A percentile compares a stretch with the other conserved stretches of the same genome.
These are phyloP conservation scores for Physcomitrium patens DNA, from an alignment of 225 moss, liverwort and hornwort genomes.

Conservation along the genomic window DNA sequence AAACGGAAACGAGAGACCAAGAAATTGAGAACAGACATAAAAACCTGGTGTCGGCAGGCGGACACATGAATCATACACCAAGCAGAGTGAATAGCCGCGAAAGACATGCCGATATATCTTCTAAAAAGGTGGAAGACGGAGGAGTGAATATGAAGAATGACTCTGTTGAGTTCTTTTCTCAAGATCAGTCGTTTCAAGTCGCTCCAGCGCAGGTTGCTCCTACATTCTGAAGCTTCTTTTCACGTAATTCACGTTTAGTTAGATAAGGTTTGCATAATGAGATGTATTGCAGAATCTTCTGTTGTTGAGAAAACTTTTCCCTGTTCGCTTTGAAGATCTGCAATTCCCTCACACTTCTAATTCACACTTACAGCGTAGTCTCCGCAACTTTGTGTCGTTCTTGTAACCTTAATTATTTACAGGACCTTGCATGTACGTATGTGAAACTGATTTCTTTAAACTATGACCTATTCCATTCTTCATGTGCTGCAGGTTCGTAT, in stretches of 20 bases:
- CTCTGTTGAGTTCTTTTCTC: conserved; percentile 49
- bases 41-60: conserved; percentile 9
- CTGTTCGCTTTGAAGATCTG: conserved; percentile 8
- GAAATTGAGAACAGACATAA: conserved; percentile 26
- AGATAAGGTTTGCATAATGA: background rate
- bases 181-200: conserved; percentile 55
- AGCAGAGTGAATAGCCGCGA: conserved; percentile 18
- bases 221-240: background rate
- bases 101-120: conserved; percentile 29
- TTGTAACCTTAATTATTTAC: background rate
- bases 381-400: background rate
- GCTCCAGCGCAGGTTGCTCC: conserved; percentile 48
- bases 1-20: conserved; percentile 31
- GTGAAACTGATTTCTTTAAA: conserved; percentile 9
- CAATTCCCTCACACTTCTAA: background rate
- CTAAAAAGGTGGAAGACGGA: conserved; percentile 22
- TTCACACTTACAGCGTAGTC: conserved; percentile 16
- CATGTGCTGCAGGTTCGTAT: conserved; percentile 40
- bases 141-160: conserved; percentile 32
- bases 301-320: background rate
- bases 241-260: background rate
- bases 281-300: conserved; percentile 9
- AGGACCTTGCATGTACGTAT: conserved; percentile 3
- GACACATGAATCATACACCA: conserved; percentile 14
- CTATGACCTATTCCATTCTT: conserved; percentile 17